Base-by-base conservation (phyloP, 108 stramenopile species). In the Mediolabrus comicus region DNA sequence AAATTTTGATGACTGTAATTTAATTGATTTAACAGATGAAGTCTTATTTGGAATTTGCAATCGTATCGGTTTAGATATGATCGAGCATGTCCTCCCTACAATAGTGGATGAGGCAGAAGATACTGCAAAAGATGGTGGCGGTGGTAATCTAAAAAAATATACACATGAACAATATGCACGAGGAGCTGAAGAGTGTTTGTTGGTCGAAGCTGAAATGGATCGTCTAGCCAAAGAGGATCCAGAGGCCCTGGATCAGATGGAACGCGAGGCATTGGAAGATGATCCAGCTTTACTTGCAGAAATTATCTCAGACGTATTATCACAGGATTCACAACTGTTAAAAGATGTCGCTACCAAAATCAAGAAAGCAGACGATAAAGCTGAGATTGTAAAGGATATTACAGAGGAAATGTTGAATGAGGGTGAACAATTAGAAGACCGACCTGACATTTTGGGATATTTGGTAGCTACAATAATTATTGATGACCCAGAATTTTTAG, bases 181-280 rank as follows among this genome's bases (percentile, higher is more conserved):
- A 29, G 78, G 59, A 8, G 78, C 78, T 24, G 73, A 79, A 28
- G 78, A 79, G 60, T 79, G 78, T 41, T 43, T 79, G 16, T n/a
- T 69, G 32, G 69, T 79, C 32, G 78, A 79, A 61, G 67, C 68
- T 29, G 78, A 79, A 54, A 68, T 79, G 60, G 46, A 69, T 7
- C 46, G 62, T 16, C 43, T 79, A 0, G 65, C 57, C 2, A 17
- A 28, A 9, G 78, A 79, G 17, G 73, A 79, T 26, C 78, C 78
- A 0, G 67, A 74, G 11, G 59, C 29, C 16, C 53, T 79, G 0
- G 60, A 39, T 11, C 53, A 60, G 22, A 56, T 79, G 46, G 78
- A 79, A 69, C 59, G 66, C 13, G 78, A 74, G 14, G 73, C 67
- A 11, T 35, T 79, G 32, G 32, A 12, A 22, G 72, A 79, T 4